A percentile compares a stretch with the other conserved stretches of the same genome.
phyloP scores from a whole-genome alignment of 257 asterid genomes.

The Nicotiana attenuata region DNA sequence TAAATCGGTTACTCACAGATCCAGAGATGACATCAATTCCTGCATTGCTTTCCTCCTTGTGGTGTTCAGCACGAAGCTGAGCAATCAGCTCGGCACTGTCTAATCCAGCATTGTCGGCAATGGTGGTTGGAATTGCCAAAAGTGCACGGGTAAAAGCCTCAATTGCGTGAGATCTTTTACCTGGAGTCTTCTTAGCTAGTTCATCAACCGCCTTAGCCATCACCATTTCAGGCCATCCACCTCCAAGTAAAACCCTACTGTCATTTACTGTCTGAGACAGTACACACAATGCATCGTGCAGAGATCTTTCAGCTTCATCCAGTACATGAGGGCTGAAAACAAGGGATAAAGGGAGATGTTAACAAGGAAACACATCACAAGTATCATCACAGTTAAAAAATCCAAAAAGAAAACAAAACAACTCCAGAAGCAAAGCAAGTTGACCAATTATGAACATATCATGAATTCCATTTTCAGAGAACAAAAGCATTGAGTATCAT shows the following conservation, averaged over 20 bases:
- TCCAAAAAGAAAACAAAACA: not conserved
- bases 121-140: slow-evolving; percentile 79
- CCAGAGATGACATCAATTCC: slow-evolving; percentile 95
- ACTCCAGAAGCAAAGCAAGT: not conserved
- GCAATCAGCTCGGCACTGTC: slow-evolving; percentile 95
- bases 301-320: slow-evolving; percentile 97
- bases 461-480: not conserved
- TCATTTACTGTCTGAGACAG: slow-evolving; percentile 90
- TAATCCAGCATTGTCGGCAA: slow-evolving; percentile 95
- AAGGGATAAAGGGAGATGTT: not conserved
- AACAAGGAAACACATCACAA: not conserved
- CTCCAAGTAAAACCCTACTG: slow-evolving; percentile 87
- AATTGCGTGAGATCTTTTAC: slow-evolving; percentile 86
- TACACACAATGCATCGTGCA: slow-evolving; percentile 93
- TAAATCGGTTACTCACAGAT: slow-evolving; percentile 47
- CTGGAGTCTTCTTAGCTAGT: slow-evolving; percentile 85
- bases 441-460: too few species aligned
- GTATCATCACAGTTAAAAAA: not conserved
- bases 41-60: slow-evolving; percentile 65
- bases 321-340: slow-evolving; percentile 73
- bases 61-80: slow-evolving; percentile 95
- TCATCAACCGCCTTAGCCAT: slow-evolving; percentile 97
- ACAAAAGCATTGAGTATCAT: not conserved
- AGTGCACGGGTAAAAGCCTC: slow-evolving; percentile 95
- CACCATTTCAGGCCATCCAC: slow-evolving; percentile 99